Percentiles rank a stretch among this genome's conserved stretches.
Evolutionary conservation across 2,329 filamentous ascomycete genomes (phyloP).

Genomic region (Colletotrichum sp.): DNA sequence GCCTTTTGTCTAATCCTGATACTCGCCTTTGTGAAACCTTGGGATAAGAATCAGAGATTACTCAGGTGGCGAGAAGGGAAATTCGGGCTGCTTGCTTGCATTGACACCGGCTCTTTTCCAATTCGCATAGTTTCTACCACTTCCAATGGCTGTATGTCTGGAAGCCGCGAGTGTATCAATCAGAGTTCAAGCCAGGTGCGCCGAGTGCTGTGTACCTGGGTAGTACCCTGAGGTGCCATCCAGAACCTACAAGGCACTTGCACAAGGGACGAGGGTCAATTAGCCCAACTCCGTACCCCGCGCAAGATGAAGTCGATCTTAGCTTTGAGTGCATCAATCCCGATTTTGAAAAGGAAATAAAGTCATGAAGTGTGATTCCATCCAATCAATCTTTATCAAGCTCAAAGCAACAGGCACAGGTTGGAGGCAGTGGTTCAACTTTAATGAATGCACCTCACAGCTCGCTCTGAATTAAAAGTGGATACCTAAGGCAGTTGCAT

Average conservation of each 20-base stretch:
- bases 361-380: neutral
- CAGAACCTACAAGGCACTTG: neutral
- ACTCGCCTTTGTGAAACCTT: neutral
- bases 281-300: neutral
- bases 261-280: neutral
- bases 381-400: neutral
- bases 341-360: neutral
- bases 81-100: neutral
- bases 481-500: neutral
- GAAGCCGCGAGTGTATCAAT: neutral
- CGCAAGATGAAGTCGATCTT: neutral
- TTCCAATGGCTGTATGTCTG: neutral
- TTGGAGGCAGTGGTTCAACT: neutral
- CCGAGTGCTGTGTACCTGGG: neutral
- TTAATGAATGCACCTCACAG: neutral
- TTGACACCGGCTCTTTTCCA: neutral
- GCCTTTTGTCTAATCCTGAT: neutral
- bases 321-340: neutral
- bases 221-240: neutral
- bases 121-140: neutral
- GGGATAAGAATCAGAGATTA: neutral
- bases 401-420: neutral
- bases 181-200: neutral
- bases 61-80: neutral
- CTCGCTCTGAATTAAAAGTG: neutral